Evolutionary conservation across 192 early-diverging fungal genomes (phyloP), one percentile per base, ranked within the genome.

Genomic region (Linnemannia exigua): DNA sequence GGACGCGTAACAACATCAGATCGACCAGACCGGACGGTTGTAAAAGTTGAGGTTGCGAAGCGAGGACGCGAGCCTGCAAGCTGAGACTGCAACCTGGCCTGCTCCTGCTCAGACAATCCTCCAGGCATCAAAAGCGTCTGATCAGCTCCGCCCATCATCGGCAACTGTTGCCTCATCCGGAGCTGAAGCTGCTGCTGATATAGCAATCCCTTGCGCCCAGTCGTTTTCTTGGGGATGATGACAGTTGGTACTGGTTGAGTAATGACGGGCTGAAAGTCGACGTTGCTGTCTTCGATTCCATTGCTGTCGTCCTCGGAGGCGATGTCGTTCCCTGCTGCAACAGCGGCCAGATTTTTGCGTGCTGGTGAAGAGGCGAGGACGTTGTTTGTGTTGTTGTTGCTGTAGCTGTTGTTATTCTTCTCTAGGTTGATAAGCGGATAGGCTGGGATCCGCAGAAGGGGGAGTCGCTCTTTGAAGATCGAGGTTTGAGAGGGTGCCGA

Each of bases 391-490:
- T 63, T 63, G 28, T 61, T 61, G 12, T 54, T 54, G 48, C 20
- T 50, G 16, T 50, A n/a, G n/a, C n/a, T 50, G 52, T 54, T 17
- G 52, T 17, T 52, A 69, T 79, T 72, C 15, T 70, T 69, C 12
- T 84, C 82, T 33, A 74, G 54, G 31, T 75, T 75, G 35, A 84
- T 79, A 31, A 84, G 72, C 47, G 82, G 77, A 37, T 84, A 75
- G 25, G 73, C 19, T 22, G 82, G 77, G 36, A 72, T 79, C 41
- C 82, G 76, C 77, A 75, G 66, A 16, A 78, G 46, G 37, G 75
- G 70, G 0, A 48, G 50, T 52, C 75, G 71, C 9, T 72, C 74
- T 35, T 77, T 82, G 52, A 77, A 51, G 33, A 58, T 17, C 17
- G 75, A 52, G 8, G 16, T 54, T 35, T 74, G 72, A 25, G 44